Evolutionary conservation across 2,329 filamentous ascomycete species (phyloP).

Genomic region (Dactylellina leptospora): DNA sequence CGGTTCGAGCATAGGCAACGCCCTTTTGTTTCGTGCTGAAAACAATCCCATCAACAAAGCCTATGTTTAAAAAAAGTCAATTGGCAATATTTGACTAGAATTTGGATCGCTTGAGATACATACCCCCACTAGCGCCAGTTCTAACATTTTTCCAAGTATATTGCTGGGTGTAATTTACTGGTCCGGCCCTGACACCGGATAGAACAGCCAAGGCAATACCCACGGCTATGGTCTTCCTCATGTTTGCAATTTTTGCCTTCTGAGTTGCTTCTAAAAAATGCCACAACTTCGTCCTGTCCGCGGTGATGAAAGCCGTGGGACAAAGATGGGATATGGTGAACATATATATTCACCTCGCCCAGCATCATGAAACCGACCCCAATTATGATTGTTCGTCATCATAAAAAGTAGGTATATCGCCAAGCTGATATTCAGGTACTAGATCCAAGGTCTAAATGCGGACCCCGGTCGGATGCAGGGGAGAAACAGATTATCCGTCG

Average conservation of each 20-base stretch:
- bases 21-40: conserved; percentile 65
- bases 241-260: background rate
- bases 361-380: too few species aligned
- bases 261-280: conserved; percentile 35
- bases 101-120: background rate
- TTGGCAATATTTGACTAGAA: background rate
- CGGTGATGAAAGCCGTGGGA: background rate
- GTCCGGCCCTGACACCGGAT: conserved; percentile 24
- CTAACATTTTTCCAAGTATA: conserved; percentile 65
- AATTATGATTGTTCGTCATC: too few species aligned
- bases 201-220: conserved; percentile 31
- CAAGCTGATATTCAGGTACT: conserved; percentile 51
- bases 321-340: background rate
- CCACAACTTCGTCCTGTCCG: conserved; percentile 10
- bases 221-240: conserved; percentile 19
- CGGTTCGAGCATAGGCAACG: conserved; percentile 67
- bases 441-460: conserved; percentile 9
- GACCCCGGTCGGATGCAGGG: conserved; percentile 22
- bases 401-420: too few species aligned
- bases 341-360: background rate
- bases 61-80: background rate
- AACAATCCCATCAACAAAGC: conserved; percentile 67
- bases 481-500: conserved; percentile 43
- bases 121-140: conserved; percentile 67
- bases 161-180: conserved; percentile 52